Conservation (phyloP, 352 stramenopile species). For the Phytophthora uliginosa region DNA sequence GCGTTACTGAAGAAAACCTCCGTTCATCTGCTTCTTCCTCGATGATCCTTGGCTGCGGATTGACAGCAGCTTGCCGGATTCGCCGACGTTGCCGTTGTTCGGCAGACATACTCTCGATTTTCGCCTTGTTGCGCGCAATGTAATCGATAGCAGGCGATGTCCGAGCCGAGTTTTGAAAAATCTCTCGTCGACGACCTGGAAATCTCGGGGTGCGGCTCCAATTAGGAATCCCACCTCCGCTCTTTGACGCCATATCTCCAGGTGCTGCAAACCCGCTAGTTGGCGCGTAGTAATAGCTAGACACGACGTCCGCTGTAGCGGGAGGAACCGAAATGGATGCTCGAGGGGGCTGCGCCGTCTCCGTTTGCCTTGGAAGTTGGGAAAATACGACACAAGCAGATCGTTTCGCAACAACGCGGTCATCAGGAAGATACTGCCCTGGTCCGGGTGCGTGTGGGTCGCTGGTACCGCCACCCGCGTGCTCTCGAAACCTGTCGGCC, state of each 20-base stretch:
- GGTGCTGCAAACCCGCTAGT: constrained; percentile 44
- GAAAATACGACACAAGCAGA: constrained; percentile 58
- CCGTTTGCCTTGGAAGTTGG: constrained; percentile 53
- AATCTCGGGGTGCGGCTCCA: constrained; percentile 61
- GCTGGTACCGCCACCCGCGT: constrained; percentile 42
- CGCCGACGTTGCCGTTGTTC: constrained; percentile 34
- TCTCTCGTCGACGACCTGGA: constrained; percentile 19
- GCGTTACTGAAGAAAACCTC: constrained; percentile 26
- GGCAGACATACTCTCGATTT: constrained; percentile 34
- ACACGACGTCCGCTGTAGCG: constrained; percentile 58
- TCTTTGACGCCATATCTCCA: constrained; percentile 16
- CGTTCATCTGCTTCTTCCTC: not conserved
- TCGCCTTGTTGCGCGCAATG: constrained; percentile 44
- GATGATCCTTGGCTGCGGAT: not conserved
- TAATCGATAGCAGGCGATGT: constrained; percentile 29
- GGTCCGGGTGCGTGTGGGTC: constrained; percentile 42
- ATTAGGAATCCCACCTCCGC: constrained; percentile 41
- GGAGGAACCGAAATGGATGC: constrained; percentile 17
- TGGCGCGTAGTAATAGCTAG: constrained; percentile 71
- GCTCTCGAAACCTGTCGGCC: constrained; percentile 66
- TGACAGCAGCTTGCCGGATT: constrained; percentile 5
- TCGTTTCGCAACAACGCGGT: constrained; percentile 42
- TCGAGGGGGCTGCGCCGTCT: constrained; percentile 37
- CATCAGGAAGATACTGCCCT: constrained; percentile 59
- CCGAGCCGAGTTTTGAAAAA: constrained; percentile 14